phyloP scores from a whole-genome alignment of 2,329 filamentous ascomycete species.

The Claviceps sp. region DNA sequence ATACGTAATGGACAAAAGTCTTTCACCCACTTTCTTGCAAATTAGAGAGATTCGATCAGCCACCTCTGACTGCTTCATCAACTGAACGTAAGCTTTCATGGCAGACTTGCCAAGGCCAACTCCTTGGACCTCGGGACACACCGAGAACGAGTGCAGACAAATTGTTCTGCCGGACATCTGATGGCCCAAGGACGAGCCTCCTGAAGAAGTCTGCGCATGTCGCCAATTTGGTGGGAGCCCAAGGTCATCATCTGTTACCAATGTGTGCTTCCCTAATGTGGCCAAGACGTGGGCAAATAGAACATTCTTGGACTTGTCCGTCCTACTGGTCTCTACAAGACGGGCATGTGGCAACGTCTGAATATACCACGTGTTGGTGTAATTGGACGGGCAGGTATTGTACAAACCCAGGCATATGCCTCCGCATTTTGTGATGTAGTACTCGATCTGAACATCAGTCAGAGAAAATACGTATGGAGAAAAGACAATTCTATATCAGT shows the following conservation, averaged over 20 bases:
- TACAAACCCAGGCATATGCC: slow-evolving; percentile 73
- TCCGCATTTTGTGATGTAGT: slow-evolving; percentile 13
- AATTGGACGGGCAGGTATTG: slow-evolving; percentile 43
- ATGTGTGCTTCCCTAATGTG: slow-evolving; percentile 49
- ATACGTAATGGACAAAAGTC: background rate
- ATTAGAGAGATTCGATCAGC: slow-evolving; percentile 65
- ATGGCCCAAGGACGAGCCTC: slow-evolving; percentile 41
- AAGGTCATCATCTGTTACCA: slow-evolving; percentile 53
- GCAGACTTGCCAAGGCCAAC: slow-evolving; percentile 62
- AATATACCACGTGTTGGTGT: slow-evolving; percentile 32
- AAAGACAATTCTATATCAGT: background rate
- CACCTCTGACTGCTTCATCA: slow-evolving; percentile 56
- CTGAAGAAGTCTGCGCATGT: slow-evolving; percentile 28
- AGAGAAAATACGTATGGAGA: background rate
- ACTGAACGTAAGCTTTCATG: slow-evolving; percentile 37
- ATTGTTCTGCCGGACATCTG: slow-evolving; percentile 61
- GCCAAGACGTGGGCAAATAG: slow-evolving; percentile 69
- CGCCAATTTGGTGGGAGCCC: slow-evolving; percentile 55
- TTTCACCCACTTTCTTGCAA: slow-evolving; percentile 37
- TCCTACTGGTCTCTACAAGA: slow-evolving; percentile 39
- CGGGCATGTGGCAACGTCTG: slow-evolving; percentile 36
- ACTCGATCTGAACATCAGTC: slow-evolving; percentile 14
- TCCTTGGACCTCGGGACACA: slow-evolving; percentile 61
- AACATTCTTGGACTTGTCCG: slow-evolving; percentile 28
- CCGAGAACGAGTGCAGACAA: slow-evolving; percentile 69